Evolutionary conservation across 768 basidiomycete species (phyloP).

Genomic region (Saitozyma podzolica): DNA sequence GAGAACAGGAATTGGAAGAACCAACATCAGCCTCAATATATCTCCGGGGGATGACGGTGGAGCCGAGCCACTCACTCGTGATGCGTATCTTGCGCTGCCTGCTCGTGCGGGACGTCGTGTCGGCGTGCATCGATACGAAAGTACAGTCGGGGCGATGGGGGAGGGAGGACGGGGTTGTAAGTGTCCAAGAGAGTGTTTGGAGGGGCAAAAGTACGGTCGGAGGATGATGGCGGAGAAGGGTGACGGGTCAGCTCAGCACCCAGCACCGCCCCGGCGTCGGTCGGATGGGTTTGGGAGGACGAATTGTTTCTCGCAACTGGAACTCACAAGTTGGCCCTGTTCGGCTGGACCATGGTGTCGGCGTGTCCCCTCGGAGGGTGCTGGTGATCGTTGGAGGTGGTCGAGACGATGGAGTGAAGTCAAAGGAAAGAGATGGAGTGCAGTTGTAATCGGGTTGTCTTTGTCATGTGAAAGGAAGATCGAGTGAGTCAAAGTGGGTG

Average conservation of each 20-base stretch:
- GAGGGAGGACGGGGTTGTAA: not conserved
- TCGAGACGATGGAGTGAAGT: not conserved
- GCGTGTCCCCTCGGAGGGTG: not conserved
- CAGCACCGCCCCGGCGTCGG: slow-evolving; percentile 10
- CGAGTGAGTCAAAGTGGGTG: not conserved
- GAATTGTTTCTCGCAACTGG: not conserved
- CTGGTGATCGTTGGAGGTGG: not conserved
- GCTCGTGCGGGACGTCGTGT: not conserved
- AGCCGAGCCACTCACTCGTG: slow-evolving; percentile 21
- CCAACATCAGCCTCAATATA: not conserved
- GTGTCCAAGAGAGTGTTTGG: too few relatives aligned
- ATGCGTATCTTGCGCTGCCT: slow-evolving; percentile 26
- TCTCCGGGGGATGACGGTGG: not conserved
- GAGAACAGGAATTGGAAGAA: slow-evolving; percentile 1
- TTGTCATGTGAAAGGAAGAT: not conserved
- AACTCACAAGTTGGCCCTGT: slow-evolving; percentile 27
- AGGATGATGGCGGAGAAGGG: not conserved
- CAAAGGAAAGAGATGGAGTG: not conserved
- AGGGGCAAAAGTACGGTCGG: not conserved
- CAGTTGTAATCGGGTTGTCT: not conserved
- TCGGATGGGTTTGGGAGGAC: not conserved
- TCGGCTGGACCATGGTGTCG: slow-evolving; percentile 23
- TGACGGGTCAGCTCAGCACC: not conserved
- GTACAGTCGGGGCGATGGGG: not conserved
- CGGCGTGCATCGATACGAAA: not conserved